Conservation (phyloP, 108 stramenopile species). For the Craspedostauros australis region DNA sequence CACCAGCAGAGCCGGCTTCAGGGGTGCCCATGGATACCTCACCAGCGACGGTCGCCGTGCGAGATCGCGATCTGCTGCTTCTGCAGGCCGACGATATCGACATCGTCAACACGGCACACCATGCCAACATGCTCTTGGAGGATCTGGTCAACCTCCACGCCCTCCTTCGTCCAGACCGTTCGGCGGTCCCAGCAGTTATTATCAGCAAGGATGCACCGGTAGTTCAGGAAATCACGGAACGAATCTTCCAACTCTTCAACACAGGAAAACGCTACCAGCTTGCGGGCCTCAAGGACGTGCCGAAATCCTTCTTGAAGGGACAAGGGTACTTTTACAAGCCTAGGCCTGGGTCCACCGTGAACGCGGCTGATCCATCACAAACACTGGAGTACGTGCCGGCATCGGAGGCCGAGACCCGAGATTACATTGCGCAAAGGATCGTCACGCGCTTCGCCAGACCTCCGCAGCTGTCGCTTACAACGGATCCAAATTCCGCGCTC, state of each 20-base stretch:
- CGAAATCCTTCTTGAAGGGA: constrained; percentile 28
- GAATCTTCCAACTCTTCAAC: constrained; percentile 11
- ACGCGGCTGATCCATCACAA: too few species aligned
- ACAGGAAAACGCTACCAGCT: constrained; percentile 28
- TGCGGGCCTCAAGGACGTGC: constrained; percentile 40
- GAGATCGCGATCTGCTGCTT: constrained; percentile 2
- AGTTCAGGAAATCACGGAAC: constrained; percentile 13
- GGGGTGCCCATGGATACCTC: constrained; percentile 3
- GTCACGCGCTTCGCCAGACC: too few species aligned
- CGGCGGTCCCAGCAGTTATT: not conserved
- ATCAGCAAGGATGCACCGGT: constrained; percentile 2
- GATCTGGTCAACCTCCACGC: constrained; percentile 29
- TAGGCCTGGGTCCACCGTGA: too few species aligned
- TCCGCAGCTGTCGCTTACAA: too few species aligned
- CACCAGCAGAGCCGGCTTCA: not conserved
- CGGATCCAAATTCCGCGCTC: too few species aligned
- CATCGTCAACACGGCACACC: constrained; percentile 10
- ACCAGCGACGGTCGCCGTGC: constrained; percentile 1
- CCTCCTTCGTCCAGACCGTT: constrained; percentile 5
- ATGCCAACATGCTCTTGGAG: constrained; percentile 21
- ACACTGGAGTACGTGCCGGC: too few species aligned
- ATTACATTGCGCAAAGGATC: too few species aligned
- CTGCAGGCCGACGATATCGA: constrained; percentile 23
- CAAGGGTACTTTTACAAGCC: constrained; percentile 24
- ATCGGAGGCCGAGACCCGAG: too few species aligned